Evolutionary conservation across 2,329 filamentous ascomycete genomes (phyloP), one percentile per base, ranked within the genome.

Genomic region (Trichoderma arundinaceum): DNA sequence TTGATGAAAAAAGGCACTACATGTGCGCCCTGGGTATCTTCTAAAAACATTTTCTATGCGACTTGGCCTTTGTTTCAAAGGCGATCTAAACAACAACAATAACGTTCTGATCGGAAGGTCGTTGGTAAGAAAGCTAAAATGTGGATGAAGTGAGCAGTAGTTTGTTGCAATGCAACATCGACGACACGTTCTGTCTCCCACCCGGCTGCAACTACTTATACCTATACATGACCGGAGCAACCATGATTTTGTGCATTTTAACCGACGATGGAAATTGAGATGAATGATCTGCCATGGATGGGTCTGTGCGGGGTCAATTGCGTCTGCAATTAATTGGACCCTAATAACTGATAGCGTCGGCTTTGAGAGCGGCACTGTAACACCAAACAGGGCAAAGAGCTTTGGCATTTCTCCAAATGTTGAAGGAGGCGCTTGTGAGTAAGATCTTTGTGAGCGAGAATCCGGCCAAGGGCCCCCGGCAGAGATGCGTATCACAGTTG

Each of bases 1-100:
- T 78, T 75, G 64, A 83, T 81, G 64, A 82, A 67, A 54, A 82
- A 77, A 2, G 81, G 81, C 9, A 81, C 74, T 17, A 54, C 48
- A 1, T 44, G 48, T 10, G 22, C 12, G 12, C 22, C 19, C 28
- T 54, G 35, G 13, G 57, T 38, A 63, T 57, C 69, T 28, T 22
- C 49, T 13, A 52, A 41, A 12, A 13, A 46, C 53, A 51, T 60
- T 46, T 32, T 46, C n/a, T 38, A 4, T 0, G 17, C 33, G 12
- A 28, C 15, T 13, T 35, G 28, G 38, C 10, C 6, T 33, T 43
- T 35, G 13, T 35, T 7, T 2, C 13, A 17, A 6, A 35, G 9
- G 19, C 7, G 19, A 49, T 28, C 22, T 28, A 28, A 28, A 28
- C 22, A 28, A 28, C 22, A 28, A 28, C 22, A 28, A 28, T 28